A percentile compares a stretch with the other conserved stretches of the same genome.
Evolutionary conservation across 2,329 filamentous ascomycete genomes (phyloP).

Genomic region (Polychaeton citri): DNA sequence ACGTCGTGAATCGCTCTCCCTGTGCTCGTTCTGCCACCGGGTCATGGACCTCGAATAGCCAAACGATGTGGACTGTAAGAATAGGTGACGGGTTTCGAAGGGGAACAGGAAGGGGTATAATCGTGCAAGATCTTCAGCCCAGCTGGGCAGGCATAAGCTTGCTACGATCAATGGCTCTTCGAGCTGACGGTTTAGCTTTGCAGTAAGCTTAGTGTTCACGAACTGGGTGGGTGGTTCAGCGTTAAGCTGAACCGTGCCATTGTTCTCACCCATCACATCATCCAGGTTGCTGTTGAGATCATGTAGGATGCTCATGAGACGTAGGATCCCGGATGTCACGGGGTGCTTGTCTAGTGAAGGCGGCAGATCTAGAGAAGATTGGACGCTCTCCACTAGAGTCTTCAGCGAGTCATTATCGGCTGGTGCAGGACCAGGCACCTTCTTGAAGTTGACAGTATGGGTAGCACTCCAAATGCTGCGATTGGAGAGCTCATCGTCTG

Average conservation of each 20-base stretch:
- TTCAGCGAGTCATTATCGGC: constrained; percentile 39
- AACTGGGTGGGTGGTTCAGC: constrained; percentile 83
- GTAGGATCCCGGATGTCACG: constrained; percentile 74
- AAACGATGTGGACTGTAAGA: constrained; percentile 95
- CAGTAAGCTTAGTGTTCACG: constrained; percentile 95
- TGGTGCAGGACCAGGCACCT: constrained; percentile 70
- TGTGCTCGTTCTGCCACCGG: constrained; percentile 87
- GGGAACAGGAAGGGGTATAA: constrained; percentile 95
- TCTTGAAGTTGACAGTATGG: constrained; percentile 83
- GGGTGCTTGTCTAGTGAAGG: constrained; percentile 71
- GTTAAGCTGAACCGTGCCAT: constrained; percentile 55
- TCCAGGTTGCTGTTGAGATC: constrained; percentile 87
- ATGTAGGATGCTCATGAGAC: constrained; percentile 78
- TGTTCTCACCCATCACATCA: constrained; percentile 71
- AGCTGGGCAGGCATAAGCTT: constrained; percentile 87
- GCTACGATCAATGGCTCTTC: constrained; percentile 95
- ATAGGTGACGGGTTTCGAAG: constrained; percentile 92
- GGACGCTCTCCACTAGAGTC: constrained; percentile 34
- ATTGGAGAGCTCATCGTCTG: constrained; percentile 51
- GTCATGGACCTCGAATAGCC: constrained; percentile 96
- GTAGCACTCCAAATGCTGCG: constrained; percentile 72
- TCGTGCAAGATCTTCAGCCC: constrained; percentile 89
- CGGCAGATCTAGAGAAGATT: constrained; percentile 50
- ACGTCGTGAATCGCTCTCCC: constrained; percentile 64
- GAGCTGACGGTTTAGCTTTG: constrained; percentile 90